Conservation (phyloP, 306 rosid species). For the Prunus mira region DNA sequence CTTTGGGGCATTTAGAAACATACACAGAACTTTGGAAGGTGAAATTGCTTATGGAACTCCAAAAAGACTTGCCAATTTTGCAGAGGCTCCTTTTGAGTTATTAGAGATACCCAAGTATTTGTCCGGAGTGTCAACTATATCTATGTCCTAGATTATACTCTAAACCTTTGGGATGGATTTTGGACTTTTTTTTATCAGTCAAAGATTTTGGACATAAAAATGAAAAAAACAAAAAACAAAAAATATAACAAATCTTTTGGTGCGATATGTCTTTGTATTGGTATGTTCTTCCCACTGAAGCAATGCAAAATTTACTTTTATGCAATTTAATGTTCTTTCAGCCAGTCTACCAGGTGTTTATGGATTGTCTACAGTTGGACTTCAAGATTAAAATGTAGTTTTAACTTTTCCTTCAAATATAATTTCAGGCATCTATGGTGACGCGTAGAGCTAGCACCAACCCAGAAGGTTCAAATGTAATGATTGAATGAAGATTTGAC, state of each 20-base stretch:
- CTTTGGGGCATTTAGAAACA: background rate
- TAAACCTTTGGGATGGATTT: background rate
- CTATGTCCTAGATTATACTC: background rate
- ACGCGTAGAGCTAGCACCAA: background rate
- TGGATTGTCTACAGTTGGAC: background rate
- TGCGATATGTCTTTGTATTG: background rate
- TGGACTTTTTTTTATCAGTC: background rate
- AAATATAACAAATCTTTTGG: background rate
- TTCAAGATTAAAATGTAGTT: background rate
- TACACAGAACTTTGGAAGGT: background rate
- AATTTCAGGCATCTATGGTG: constrained; percentile 24
- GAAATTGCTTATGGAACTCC: background rate
- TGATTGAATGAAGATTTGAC: background rate
- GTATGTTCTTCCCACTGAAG: background rate
- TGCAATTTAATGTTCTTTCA: background rate
- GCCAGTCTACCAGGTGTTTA: background rate
- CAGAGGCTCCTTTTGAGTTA: background rate
- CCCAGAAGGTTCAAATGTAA: background rate
- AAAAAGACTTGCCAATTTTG: background rate
- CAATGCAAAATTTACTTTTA: background rate
- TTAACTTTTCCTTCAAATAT: background rate
- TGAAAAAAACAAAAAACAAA: background rate
- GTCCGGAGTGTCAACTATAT: background rate
- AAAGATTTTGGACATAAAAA: background rate
- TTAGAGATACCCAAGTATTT: background rate